Evolutionary conservation across 176 grass and related monocot genomes (phyloP).

Genomic region (Raddia guianensis): DNA sequence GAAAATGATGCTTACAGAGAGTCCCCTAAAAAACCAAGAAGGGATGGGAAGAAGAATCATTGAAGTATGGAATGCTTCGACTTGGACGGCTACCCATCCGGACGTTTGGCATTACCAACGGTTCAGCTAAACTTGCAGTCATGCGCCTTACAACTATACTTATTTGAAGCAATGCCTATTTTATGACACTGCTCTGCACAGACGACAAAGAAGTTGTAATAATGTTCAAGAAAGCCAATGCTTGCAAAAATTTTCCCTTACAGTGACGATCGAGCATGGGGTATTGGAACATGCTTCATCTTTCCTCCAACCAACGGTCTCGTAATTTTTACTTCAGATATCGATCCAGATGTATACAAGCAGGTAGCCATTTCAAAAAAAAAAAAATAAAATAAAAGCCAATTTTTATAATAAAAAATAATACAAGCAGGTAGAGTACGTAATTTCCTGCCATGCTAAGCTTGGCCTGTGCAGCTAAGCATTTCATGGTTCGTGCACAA

Average conservation of each 20-base stretch:
- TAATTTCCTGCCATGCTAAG: neutral
- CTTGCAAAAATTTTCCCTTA: neutral
- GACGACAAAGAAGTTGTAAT: no score
- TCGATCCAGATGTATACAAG: neutral
- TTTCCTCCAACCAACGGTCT: constrained; percentile 35
- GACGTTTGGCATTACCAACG: neutral
- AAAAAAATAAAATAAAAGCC: no score
- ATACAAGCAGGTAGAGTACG: no score
- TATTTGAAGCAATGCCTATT: neutral
- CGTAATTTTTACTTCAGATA: neutral
- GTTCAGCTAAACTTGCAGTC: neutral
- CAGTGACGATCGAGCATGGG: constrained; percentile 29
- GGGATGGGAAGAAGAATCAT: neutral
- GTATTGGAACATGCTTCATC: constrained; percentile 33
- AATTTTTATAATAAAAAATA: no score
- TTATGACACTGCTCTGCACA: neutral
- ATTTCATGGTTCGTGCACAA: neutral
- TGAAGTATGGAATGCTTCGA: neutral
- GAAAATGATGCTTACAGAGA: neutral
- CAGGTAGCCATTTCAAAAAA: no score
- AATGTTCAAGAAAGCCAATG: neutral
- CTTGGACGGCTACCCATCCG: neutral
- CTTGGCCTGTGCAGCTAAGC: neutral
- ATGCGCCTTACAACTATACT: neutral
- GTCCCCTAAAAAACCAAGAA: neutral